phyloP scores from a whole-genome alignment of 2,329 filamentous ascomycete species.

The Curvularia lunata region DNA sequence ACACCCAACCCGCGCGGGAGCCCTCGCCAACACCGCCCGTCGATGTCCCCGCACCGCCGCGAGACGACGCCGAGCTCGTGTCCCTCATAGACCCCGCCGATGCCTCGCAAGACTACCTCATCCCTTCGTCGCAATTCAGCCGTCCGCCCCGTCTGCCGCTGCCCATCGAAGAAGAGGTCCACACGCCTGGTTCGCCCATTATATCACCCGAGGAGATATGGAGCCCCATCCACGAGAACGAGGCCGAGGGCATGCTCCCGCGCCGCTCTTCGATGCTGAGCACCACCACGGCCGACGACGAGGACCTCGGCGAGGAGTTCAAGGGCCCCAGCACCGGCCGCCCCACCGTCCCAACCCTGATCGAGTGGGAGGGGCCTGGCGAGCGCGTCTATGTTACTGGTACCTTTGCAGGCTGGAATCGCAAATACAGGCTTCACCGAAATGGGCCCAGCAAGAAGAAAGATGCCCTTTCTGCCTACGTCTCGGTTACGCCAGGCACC shows the following conservation, averaged over 20 bases:
- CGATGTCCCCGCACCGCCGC: constrained; percentile 43
- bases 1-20: constrained; percentile 3
- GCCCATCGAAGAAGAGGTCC: constrained; percentile 89
- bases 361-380: constrained; percentile 84
- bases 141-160: constrained; percentile 89
- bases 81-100: constrained; percentile 39
- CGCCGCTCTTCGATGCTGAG: constrained; percentile 63
- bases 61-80: constrained; percentile 25
- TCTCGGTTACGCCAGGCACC: constrained; percentile 88
- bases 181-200: constrained; percentile 89
- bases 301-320: constrained; percentile 68
- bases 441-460: constrained; percentile 58
- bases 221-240: constrained; percentile 54
- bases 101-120: constrained; percentile 47
- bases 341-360: constrained; percentile 79
- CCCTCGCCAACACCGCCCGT: constrained; percentile 48
- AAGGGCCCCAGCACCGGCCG: constrained; percentile 66
- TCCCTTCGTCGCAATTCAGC: constrained; percentile 55
- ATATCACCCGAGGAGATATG: constrained; percentile 71
- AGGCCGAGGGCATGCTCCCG: constrained; percentile 60
- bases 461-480: constrained; percentile 74
- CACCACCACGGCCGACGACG: constrained; percentile 71
- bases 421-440: constrained; percentile 84
- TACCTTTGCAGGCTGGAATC: constrained; percentile 96
- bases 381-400: constrained; percentile 96